These are phyloP conservation scores for Colletotrichum incanum DNA, from an alignment of 2,329 filamentous ascomycete genomes.

Conservation along the genomic window DNA sequence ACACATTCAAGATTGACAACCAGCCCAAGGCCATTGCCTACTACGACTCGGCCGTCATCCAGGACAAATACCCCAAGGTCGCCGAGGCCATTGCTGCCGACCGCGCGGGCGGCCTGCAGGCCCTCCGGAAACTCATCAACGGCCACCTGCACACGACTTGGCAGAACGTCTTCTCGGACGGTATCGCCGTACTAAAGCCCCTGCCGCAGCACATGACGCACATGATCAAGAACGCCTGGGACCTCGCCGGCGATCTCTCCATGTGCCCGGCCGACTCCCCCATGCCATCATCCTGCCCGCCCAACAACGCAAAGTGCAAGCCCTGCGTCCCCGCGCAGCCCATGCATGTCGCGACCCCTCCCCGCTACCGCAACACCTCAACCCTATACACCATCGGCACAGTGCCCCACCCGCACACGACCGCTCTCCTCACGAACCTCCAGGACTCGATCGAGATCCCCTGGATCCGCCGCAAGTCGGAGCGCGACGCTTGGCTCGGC, in stretches of 20 bases:
- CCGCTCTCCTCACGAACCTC: conserved; percentile 77
- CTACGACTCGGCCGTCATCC: conserved; percentile 78
- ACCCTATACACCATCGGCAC: conserved; percentile 86
- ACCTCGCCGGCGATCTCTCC: conserved; percentile 82
- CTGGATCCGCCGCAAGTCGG: conserved; percentile 77
- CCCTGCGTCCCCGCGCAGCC: conserved; percentile 78
- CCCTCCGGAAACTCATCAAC: conserved; percentile 83
- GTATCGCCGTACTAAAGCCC: conserved; percentile 87
- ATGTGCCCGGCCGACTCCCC: conserved; percentile 81
- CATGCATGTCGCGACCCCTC: conserved; percentile 77
- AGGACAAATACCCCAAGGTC: conserved; percentile 77
- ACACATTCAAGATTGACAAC: conserved; percentile 76
- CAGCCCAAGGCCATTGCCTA: conserved; percentile 80
- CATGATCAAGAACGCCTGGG: conserved; percentile 78
- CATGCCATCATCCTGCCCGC: conserved; percentile 84
- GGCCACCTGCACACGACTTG: conserved; percentile 89
- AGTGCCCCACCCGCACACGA: conserved; percentile 92
- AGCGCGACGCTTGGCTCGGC: conserved; percentile 85
- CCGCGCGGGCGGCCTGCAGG: conserved; percentile 73
- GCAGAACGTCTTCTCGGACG: conserved; percentile 83
- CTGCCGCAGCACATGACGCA: conserved; percentile 81
- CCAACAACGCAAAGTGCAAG: conserved; percentile 81
- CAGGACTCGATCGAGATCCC: conserved; percentile 73
- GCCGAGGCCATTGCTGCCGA: conserved; percentile 72
- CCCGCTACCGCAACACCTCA: conserved; percentile 80